Base-by-base conservation (phyloP, 2,329 filamentous ascomycete species). In the Cladophialophora chaetospira region DNA sequence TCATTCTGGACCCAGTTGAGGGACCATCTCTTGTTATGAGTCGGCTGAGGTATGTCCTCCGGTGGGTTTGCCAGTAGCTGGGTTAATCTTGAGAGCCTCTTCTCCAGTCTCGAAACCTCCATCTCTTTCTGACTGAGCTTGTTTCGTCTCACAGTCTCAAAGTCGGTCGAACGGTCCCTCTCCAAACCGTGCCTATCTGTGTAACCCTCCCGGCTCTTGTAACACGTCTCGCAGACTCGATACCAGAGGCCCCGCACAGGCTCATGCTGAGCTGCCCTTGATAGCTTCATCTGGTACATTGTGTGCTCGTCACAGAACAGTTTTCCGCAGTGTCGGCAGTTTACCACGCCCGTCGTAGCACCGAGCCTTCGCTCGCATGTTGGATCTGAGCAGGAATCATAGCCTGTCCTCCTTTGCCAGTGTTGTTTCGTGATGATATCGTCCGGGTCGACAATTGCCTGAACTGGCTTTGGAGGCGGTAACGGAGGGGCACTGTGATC, bases 211-310 rank as follows among this genome's bases (percentile, higher is more conserved):
- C 94, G 84, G 49, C 91, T 96, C 76, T 97, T 97, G 76, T 94
- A 99, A 75, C 94, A 99, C n/a, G 94, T 97, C 76, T 99, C 94
- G 70, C 94, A 99, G 1, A 97, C 93, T 49, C 94, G 79, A 66
- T 90, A 96, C 94, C 94, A 99, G 65, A 90, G 83, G 5, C 94
- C 94, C 60, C 93, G 80, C 1, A 94, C 84, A 0, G 94, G 93
- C 63, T 99, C 94, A 73, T 97, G 91, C 57, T 87, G 83, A 3
- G 94, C 94, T 26, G 91, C 88, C 53, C 92, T 82, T 6, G 92
- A 96, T 9, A 99, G 80, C 77, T 95, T 97, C 89, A 97, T 97
- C 76, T 99, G 93, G 70, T 97, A 99, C 92, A 99, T 96, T 50
- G 94, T 97, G 71, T 99, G 94, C 66, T 93, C 89, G 69, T 97